Conservation (phyloP, 345 rosid genomes). For the Rhizophora apiculata region DNA sequence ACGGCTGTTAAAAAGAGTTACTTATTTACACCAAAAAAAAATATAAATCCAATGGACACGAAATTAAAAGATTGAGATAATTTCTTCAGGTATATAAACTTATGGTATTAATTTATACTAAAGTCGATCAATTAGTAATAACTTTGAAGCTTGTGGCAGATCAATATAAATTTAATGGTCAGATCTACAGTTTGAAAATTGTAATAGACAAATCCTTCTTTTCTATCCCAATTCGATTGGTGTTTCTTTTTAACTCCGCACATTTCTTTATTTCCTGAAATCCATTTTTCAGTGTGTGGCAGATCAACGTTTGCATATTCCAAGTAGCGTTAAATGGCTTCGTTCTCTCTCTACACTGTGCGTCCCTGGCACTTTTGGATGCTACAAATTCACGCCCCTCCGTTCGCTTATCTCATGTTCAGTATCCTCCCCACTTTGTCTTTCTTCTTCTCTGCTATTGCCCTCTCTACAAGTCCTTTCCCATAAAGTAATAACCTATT, state of each 20-base stretch:
- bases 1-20: no score
- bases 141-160: no score
- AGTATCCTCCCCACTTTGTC: conserved; percentile 1
- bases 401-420: conserved; percentile 30
- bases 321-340: conserved; percentile 37
- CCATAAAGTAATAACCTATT: conserved; percentile 1
- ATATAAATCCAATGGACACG: no score
- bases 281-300: conserved; percentile 32
- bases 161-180: no score
- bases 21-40: no score
- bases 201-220: no score
- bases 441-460: neutral
- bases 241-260: neutral
- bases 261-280: conserved; percentile 15
- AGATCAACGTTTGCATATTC: conserved; percentile 30
- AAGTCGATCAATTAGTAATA: no score
- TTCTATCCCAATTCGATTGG: no score
- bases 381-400: conserved; percentile 49
- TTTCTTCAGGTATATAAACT: no score
- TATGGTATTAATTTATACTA: no score
- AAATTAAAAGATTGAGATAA: no score
- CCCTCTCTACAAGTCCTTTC: conserved; percentile 1
- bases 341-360: neutral
- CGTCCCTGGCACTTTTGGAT: conserved; percentile 22
- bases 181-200: no score